Base-by-base conservation (phyloP, 2,329 filamentous ascomycete genomes). In the Trichoderma atrobrunneum region DNA sequence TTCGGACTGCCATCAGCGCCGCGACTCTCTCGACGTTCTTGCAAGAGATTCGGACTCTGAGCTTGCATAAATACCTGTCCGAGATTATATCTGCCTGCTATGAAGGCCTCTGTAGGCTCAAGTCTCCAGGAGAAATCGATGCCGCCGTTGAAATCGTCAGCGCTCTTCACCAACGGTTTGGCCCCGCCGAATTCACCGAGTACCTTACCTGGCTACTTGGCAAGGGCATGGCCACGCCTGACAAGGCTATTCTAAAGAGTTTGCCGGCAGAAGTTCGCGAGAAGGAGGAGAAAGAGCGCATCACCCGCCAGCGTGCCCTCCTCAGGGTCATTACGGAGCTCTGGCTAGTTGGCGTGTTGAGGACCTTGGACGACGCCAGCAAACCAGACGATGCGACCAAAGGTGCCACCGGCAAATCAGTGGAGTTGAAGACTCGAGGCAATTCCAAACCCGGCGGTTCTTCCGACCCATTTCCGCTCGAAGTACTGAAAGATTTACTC, bases 51-150 rank as follows among this genome's bases (percentile, higher is more conserved):
- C 91, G 92, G 77, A 93, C 93, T 30, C 87, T 98, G 32, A 98
- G 95, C 76, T 88, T 98, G 65, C 93, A 95, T 87, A 98, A 97
- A 81, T 98, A 98, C 82, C 90, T 98, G 18, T 98, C 95, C 76
- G 95, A 98, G 83, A 97, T 98, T 76, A 94, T 98, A 77, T 95
- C 95, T 26, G 95, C 95, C 73, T 97, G 94, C 84, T 97, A 95
- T 80, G 95, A 98, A 82, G 95, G 95, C 10, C 88, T 98, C 7
- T 97, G 93, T 84, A 95, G 92, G 81, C 89, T 98, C 78, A 98
- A 98, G 83, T 91, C 92, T 1, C 92, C 94, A 1, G 93, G 91
- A n/a, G 95, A 98, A 80, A 92, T 98, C 73, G 92, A 95, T 71
- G 93, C 95, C 32, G 95, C 93, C 10, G 93, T 97, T 39, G 95